Evolutionary conservation across 805 yeast species (phyloP), one percentile per base, ranked within the genome.

Genomic region (Ogataea angusta): DNA sequence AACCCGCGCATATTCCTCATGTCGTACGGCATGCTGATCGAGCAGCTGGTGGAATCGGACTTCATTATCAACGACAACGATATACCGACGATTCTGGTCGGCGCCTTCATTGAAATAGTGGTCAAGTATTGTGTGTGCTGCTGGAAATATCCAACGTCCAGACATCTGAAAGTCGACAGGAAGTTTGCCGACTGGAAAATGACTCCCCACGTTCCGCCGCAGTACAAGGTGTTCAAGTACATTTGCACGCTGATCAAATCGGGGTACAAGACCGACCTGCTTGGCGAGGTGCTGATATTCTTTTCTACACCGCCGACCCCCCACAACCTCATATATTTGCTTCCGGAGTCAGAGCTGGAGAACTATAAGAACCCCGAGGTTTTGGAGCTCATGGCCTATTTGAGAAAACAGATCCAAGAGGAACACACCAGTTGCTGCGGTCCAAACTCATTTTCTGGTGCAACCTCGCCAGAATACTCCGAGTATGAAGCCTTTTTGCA

Each of bases 51-150:
- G 13, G 74, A 70, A 25, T 56, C 64, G 1, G 72, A 72, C 0
- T 41, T 55, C 0, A 26, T 72, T 0, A 54, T 63, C 35, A 61
- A 66, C 5, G 43, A 67, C 24, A 54, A 56, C 7, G 49, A 51
- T 8, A 14, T 51, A 0, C 51, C 59, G 16, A 38, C 59, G 5
- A 56, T 48, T n/a, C 10, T 56, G 29, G 40, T 65, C 12, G 53
- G 61, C 32, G 48, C 64, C 1, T 34, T 73, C 15, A 33, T 71
- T 10, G 79, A 74, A 23, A 52, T 68, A 52, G 44, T 73, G 3
- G 50, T 74, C 13, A 64, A 62, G 34, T 75, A 72, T 46, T 69
- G 75, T 40, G 69, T 71, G 56, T 57, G 65, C 8, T 75, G 73
- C 43, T 74, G 75, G 76, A 52, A 53, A 16, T 69, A 57, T 42